Evolutionary conservation across 768 basidiomycete genomes (phyloP).

Genomic region (Amanita exitialis): DNA sequence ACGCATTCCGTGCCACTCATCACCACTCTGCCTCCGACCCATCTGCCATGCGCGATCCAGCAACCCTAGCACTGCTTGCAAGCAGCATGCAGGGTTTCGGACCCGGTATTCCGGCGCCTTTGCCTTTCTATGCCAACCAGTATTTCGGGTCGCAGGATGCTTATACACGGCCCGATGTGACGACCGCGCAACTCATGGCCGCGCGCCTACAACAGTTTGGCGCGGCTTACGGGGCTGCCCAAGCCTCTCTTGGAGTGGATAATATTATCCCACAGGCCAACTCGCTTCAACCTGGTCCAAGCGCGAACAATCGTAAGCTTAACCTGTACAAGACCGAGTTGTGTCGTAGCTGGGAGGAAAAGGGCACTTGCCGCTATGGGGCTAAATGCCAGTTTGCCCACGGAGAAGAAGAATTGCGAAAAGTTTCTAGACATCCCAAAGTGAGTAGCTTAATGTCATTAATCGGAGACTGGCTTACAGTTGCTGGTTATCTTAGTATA

Average conservation of each 20-base stretch:
- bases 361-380: conserved; percentile 78
- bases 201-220: conserved; percentile 59
- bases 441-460: conserved; percentile 26
- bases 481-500: conserved; percentile 47
- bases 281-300: conserved; percentile 53
- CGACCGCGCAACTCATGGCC: conserved; percentile 46
- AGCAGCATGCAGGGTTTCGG: conserved; percentile 48
- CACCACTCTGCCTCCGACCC: conserved; percentile 83
- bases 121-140: conserved; percentile 42
- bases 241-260: conserved; percentile 17
- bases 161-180: conserved; percentile 40
- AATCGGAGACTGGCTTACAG: conserved; percentile 4
- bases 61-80: conserved; percentile 53
- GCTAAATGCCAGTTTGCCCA: conserved; percentile 91
- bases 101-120: conserved; percentile 37
- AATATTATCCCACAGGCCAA: conserved; percentile 30
- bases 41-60: conserved; percentile 62
- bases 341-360: conserved; percentile 90
- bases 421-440: conserved; percentile 84
- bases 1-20: conserved; percentile 61
- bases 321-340: conserved; percentile 88
- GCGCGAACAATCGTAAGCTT: conserved; percentile 85
- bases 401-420: conserved; percentile 80
- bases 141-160: conserved; percentile 57
- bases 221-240: conserved; percentile 31